A percentile compares a stretch with the other conserved stretches of the same genome.
phyloP scores from a whole-genome alignment of 345 rosid species.

The Lumnitzera littorea region DNA sequence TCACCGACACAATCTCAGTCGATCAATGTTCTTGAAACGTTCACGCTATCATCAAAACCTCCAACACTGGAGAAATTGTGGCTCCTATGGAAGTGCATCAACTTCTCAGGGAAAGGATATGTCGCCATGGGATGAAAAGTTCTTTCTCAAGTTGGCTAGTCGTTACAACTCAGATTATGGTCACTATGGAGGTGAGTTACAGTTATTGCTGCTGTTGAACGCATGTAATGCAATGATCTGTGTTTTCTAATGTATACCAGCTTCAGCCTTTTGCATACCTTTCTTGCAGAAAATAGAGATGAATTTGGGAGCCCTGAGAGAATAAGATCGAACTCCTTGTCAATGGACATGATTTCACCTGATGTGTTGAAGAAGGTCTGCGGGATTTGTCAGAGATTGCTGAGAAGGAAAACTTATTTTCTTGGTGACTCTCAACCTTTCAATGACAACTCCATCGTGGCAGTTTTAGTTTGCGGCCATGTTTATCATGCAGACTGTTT shows the following conservation, averaged over 20 bases:
- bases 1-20: constrained; percentile 33
- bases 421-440: constrained; percentile 27
- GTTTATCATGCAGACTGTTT: constrained; percentile 57
- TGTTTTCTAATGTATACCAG: not conserved
- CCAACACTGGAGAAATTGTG: constrained; percentile 45
- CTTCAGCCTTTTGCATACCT: not conserved
- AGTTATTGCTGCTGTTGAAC: not conserved
- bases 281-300: constrained; percentile 32
- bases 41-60: constrained; percentile 40
- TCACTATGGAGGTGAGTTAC: constrained; percentile 23
- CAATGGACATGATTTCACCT: constrained; percentile 20
- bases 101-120: constrained; percentile 38
- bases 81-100: constrained; percentile 29
- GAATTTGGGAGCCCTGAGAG: constrained; percentile 35
- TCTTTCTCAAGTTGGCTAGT: constrained; percentile 30
- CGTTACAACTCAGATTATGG: constrained; percentile 23
- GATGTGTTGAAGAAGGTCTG: constrained; percentile 36
- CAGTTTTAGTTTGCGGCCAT: constrained; percentile 62
- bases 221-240: not conserved
- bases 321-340: constrained; percentile 30
- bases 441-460: constrained; percentile 38
- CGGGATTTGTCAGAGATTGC: constrained; percentile 44
- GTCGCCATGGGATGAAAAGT: constrained; percentile 24
- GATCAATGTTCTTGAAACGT: constrained; percentile 48
- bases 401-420: constrained; percentile 39